Base-by-base conservation (phyloP, 2,329 filamentous ascomycete species). In the Emydomyces testavorans region DNA sequence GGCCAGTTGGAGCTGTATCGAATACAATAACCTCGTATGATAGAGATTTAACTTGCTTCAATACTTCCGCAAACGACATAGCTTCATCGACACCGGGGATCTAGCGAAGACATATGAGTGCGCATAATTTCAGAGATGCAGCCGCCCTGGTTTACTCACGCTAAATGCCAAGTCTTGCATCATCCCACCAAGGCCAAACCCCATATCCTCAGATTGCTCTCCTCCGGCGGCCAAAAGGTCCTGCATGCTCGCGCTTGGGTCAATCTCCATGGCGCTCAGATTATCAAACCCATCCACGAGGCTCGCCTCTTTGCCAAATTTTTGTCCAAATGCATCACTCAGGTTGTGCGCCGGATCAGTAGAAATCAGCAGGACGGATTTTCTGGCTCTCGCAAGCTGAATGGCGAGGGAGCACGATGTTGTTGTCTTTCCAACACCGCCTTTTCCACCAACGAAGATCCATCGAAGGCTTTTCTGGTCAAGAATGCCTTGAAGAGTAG, bases 1-100 rank as follows among this genome's bases (percentile, higher is more conserved):
- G 92, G 57, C 92, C 92, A 13, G 92, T 98, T 13, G 92, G 92
- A 2, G 92, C 92, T 28, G 92, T 98, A 68, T 98, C 92, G 77
- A 98, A 98, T 67, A 98, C 86, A 71, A 98, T 96, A 61, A 90
- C 87, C 68, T 96, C 92, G 77, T 98, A 98, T 42, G 88, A 94
- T 64, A 96, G 84, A 34, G 87, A 94, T 72, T 96, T 96, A 72
- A 98, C 92, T 70, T 98, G 92, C 71, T 98, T 98, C 61, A 98
- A 78, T 55, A 98, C 92, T 72, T 98, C 92, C 65, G 92, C 92
- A 64, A 98, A 98, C 49, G 89, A 95, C 92, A 98, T 98, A 66
- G 92, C 92, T 70, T 98, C 92, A 65, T 98, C 92, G 53, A 98
- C 94, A 70, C 92, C 92, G 15, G 92, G 92, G 53, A 98, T 98